Base-by-base conservation (phyloP, 495 filamentous ascomycete genomes). In the Penicillium canescens region DNA sequence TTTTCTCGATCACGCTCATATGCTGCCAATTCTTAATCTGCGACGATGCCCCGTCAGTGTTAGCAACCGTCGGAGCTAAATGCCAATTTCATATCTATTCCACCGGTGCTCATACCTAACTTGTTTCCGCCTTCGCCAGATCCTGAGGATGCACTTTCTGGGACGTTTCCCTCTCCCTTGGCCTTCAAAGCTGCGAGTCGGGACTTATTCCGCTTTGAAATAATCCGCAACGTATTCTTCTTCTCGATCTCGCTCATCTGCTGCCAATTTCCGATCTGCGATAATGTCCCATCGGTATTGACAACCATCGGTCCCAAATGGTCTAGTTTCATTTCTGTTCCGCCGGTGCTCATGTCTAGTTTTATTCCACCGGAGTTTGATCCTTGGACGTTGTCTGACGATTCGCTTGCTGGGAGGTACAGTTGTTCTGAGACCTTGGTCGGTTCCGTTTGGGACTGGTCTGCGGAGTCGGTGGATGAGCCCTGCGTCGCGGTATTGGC, bases 281-380 rank as follows among this genome's bases (percentile, higher is more conserved):
- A 80, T 33, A 87, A 62, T 16, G 82, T 81, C 12, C 86, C 86
- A 67, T 89, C 84, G 35, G 73, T 62, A 58, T 85, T 85, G n/a
- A 89, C 82, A 1, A 89, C 83, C 67, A 88, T 77, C 3, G 86
- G 86, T 0, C 86, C 86, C 0, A 89, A 65, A 48, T 80, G 74
- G 61, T 86, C 82, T 0, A 87, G 67, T 13, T 71, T 75, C 3
- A 84, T 72, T 1, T 74, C 67, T 3, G 71, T 68, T 16, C 69
- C 68, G 41, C 66, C 71, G 5, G 74, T 73, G 41, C 77, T 74
- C 2, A 86, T 63, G n/a, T 81, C 76, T 5, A 84, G 71, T 14
- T 52, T 52, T 1, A 61, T 63, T 44, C 47, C 39, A 6, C 46
- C 40, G 3, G 56, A 45, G 8, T 48, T 34, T 2, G 56, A 45